Base-by-base conservation (phyloP, 495 filamentous ascomycete species). In the Trichoderma parareesei region DNA sequence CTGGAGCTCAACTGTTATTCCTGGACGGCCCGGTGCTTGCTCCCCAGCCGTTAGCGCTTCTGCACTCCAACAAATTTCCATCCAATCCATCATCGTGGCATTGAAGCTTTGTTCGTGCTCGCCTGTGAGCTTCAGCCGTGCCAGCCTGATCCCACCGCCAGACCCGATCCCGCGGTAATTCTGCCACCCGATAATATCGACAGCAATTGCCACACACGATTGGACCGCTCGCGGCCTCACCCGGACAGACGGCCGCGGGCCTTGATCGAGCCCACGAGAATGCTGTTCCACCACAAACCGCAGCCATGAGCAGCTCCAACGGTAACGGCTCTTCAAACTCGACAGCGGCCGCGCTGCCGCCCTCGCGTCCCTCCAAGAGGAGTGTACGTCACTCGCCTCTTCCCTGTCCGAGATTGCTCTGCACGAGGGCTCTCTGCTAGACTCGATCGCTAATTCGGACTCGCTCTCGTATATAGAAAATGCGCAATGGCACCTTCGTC, bases 401-500 rank as follows among this genome's bases (percentile, higher is more conserved):
- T 2, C 38, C 18, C 33, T 33, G 33, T n/a, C 3, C n/a, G 38
- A 33, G 40, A 33, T 18, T 64, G 13, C 9, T 40, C 8, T 61
- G 38, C 16, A 16, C 35, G 61, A 37, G 44, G 4, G 42, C 61
- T 20, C 8, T 41, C 33, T 40, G 37, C 9, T 35, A 53, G 40
- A 48, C 14, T 33, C 40, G 6, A 10, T 48, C n/a, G 65, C 43
- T 61, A 37, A 49, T 38, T n/a, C 38, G 27, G 16, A 11, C 11
- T 49, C 16, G 38, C 2, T 8, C 40, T 38, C 27, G 4, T 7
- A 59, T 13, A 71, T 71, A 82, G 79, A 81, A 85, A 75, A 78
- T 86, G 40, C 79, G 84, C 43, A 81, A 85, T 75, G 85, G 84
- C 63, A 86, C 84, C 40, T 82, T 84, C 71, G 81, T 88, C 66